Percentiles rank a stretch among this genome's conserved stretches.
Conservation (phyloP, 2,329 filamentous ascomycete genomes). For the Sarocladiaceae sp. region DNA sequence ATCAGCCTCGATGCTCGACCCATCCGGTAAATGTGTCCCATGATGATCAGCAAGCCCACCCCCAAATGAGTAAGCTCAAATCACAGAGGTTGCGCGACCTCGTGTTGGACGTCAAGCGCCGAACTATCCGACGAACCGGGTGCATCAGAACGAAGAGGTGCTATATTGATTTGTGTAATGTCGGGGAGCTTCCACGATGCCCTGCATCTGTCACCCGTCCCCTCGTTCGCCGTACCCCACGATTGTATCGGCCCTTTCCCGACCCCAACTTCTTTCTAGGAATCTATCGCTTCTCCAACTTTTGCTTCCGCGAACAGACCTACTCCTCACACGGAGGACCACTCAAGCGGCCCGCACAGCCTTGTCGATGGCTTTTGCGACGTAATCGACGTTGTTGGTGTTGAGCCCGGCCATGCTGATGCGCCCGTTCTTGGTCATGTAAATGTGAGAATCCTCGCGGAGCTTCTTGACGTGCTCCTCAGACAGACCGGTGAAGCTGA, state of each 20-base stretch:
- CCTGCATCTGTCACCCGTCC: not conserved
- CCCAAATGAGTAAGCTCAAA: no score
- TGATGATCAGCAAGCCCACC: no score
- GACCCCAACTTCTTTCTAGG: not conserved
- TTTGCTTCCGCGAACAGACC: not conserved
- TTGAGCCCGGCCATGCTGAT: conserved; percentile 99
- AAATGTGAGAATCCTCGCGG: conserved; percentile 66
- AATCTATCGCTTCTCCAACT: conserved; percentile 6
- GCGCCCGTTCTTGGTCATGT: conserved; percentile 96
- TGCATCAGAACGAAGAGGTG: not conserved
- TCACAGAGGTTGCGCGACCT: not conserved
- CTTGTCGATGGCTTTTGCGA: conserved; percentile 82
- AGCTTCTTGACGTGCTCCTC: conserved; percentile 69
- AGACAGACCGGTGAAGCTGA: conserved; percentile 80
- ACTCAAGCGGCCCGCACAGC: conserved; percentile 47
- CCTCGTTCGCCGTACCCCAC: not conserved
- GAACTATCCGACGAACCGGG: no score
- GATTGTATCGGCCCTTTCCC: not conserved
- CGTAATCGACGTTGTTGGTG: conserved; percentile 84
- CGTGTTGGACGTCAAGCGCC: no score
- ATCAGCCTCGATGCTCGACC: no score
- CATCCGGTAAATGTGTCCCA: no score
- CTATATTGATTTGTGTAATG: conserved; percentile 3
- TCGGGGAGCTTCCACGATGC: conserved; percentile 8
- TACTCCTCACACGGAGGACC: conserved; percentile 10